Conservation (phyloP, 306 rosid genomes). For the Canavalia ensiformis region DNA sequence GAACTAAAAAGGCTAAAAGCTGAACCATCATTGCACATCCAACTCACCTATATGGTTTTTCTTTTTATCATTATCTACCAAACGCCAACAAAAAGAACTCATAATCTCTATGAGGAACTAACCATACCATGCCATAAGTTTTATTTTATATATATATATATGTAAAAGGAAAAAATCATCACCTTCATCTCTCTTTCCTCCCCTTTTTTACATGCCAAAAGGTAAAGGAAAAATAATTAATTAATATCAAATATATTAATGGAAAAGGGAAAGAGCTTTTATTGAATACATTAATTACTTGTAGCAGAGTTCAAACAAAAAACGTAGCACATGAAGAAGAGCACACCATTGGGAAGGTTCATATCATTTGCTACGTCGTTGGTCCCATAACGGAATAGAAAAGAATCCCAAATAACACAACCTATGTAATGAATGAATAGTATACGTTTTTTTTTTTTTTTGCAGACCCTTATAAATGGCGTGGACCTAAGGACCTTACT, state of each 20-base stretch:
- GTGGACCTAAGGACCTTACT: slow-evolving; percentile 5
- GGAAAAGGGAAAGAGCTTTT: slow-evolving; percentile 10
- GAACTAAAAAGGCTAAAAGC: slow-evolving; percentile 37
- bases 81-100: slow-evolving; percentile 46
- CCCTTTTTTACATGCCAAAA: background rate
- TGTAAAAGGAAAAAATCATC: background rate
- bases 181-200: background rate
- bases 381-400: background rate
- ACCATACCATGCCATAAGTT: slow-evolving; percentile 27
- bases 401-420: background rate
- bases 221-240: background rate
- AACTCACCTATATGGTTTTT: slow-evolving; percentile 43
- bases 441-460: too few species aligned
- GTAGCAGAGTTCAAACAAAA: slow-evolving; percentile 18
- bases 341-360: slow-evolving; percentile 4
- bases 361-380: slow-evolving; percentile 4
- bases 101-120: slow-evolving; percentile 37
- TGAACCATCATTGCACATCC: slow-evolving; percentile 46
- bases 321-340: slow-evolving; percentile 30
- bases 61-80: slow-evolving; percentile 55
- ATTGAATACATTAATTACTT: slow-evolving; percentile 34
- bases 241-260: slow-evolving; percentile 32
- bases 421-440: too few species aligned
- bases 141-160: background rate
- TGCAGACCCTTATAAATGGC: background rate